Conservation (phyloP, 208 protist genomes). For the Hexamita inflata region DNA sequence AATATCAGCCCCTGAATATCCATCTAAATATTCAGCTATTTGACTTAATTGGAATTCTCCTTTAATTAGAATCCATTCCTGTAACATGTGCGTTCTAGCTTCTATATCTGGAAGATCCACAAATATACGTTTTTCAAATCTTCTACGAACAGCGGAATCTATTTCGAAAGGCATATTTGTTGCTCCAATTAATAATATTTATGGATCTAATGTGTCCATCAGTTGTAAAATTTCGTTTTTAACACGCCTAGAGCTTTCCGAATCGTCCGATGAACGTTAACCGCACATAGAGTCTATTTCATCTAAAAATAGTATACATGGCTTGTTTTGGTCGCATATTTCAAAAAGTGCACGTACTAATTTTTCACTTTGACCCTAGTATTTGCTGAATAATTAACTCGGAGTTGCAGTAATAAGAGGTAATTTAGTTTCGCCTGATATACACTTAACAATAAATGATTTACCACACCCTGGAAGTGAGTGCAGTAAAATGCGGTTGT, state of each 20-base stretch:
- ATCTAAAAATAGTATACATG: slow-evolving; percentile 43
- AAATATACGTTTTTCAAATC: slow-evolving; percentile 33
- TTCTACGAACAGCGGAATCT: slow-evolving; percentile 26
- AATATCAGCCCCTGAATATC: too few relatives aligned
- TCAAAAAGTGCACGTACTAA: slow-evolving; percentile 97
- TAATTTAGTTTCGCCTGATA: background rate
- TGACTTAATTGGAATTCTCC: too few relatives aligned
- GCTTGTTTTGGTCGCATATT: slow-evolving; percentile 91
- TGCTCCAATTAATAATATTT: slow-evolving; percentile 27
- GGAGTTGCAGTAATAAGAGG: background rate
- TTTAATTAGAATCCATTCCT: too few relatives aligned
- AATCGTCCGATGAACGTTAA: slow-evolving; percentile 31
- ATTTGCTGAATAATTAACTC: slow-evolving; percentile 31
- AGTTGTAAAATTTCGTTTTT: slow-evolving; percentile 43
- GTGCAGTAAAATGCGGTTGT: slow-evolving; percentile 71
- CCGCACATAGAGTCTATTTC: slow-evolving; percentile 41
- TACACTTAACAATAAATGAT: slow-evolving; percentile 17
- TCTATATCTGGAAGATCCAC: slow-evolving; percentile 24
- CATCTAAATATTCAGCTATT: too few relatives aligned
- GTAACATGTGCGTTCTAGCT: background rate
- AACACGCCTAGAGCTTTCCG: slow-evolving; percentile 33
- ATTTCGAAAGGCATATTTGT: slow-evolving; percentile 33
- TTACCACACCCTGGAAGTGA: slow-evolving; percentile 41
- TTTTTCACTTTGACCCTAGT: slow-evolving; percentile 82
- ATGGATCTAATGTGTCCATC: slow-evolving; percentile 36